Evolutionary conservation across 1,284 basidiomycete genomes (phyloP).

Genomic region (Sporisorium scitamineum): DNA sequence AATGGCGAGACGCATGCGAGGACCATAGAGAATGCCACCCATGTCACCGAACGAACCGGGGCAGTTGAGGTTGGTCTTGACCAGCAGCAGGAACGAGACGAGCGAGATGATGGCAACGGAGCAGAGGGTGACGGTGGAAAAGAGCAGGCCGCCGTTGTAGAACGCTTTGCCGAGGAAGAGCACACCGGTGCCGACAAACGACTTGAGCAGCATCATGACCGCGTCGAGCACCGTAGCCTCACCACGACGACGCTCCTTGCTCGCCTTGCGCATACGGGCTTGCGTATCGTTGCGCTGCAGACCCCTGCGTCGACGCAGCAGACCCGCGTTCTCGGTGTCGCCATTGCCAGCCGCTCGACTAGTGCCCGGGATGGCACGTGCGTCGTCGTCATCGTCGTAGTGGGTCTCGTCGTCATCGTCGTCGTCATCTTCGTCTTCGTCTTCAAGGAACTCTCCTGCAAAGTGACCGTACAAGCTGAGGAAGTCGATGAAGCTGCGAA

Average conservation of each 20-base stretch:
- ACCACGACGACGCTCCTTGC: conserved; percentile 54
- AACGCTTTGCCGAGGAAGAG: conserved; percentile 98
- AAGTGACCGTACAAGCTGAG: conserved; percentile 67
- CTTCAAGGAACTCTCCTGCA: conserved; percentile 65
- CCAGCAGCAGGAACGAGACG: conserved; percentile 92
- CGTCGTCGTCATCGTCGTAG: conserved; percentile 32
- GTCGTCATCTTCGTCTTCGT: conserved; percentile 59
- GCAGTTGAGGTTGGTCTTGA: conserved; percentile 88
- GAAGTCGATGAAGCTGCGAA: conserved; percentile 68
- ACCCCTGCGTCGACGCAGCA: conserved; percentile 48
- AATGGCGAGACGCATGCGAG: conserved; percentile 90
- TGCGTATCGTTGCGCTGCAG: conserved; percentile 40
- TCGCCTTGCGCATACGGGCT: conserved; percentile 54
- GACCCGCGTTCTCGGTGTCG: conserved; percentile 53
- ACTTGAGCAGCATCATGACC: conserved; percentile 74
- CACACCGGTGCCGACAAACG: conserved; percentile 95
- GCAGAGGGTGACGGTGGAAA: conserved; percentile 83
- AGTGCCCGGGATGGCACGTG: conserved; percentile 41
- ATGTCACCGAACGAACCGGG: conserved; percentile 97
- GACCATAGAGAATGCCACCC: conserved; percentile 90
- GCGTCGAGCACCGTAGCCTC: conserved; percentile 67
- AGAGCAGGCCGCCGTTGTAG: conserved; percentile 93
- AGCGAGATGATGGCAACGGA: conserved; percentile 88
- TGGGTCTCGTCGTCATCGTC: conserved; percentile 56
- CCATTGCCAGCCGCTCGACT: conserved; percentile 49